phyloP scores from a whole-genome alignment of 495 filamentous ascomycete species.

The Chaetomium cochliodes region DNA sequence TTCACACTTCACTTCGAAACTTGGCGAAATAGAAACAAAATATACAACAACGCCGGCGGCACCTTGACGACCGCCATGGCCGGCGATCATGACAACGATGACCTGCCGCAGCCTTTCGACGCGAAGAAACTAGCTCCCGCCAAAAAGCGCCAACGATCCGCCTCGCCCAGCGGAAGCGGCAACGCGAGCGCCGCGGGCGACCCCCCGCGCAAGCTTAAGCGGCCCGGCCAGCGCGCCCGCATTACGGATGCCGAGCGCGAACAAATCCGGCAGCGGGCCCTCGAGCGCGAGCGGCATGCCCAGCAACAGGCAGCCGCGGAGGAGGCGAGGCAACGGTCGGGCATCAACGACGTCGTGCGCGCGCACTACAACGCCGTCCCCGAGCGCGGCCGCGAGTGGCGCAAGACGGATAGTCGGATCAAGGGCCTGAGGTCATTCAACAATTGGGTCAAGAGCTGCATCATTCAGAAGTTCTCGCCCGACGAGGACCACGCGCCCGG shows the following conservation, averaged over 20 bases:
- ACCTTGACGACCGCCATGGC: conserved; percentile 19
- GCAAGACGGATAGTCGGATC: conserved; percentile 87
- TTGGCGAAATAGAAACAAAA: background rate
- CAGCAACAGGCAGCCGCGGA: conserved; percentile 48
- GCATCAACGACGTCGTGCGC: conserved; percentile 79
- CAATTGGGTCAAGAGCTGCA: conserved; percentile 96
- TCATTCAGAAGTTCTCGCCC: conserved; percentile 95
- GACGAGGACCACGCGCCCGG: conserved; percentile 64
- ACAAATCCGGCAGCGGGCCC: conserved; percentile 62
- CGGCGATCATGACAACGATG: conserved; percentile 30
- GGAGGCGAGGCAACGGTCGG: conserved; percentile 39
- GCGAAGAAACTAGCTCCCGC: conserved; percentile 54
- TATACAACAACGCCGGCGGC: background rate
- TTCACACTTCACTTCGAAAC: background rate
- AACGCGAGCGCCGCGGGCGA: conserved; percentile 43
- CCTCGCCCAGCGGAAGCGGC: conserved; percentile 27
- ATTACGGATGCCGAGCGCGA: conserved; percentile 69
- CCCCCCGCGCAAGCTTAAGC: conserved; percentile 71
- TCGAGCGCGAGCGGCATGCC: conserved; percentile 62
- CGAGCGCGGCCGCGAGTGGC: conserved; percentile 88
- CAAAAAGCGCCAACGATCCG: conserved; percentile 51
- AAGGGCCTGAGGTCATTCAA: conserved; percentile 93
- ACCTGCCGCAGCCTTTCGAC: conserved; percentile 56
- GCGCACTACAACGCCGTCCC: conserved; percentile 97
- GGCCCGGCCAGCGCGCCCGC: conserved; percentile 78